Evolutionary conservation across 225 moss, liverwort and hornwort species (phyloP).

Genomic region (Bryoerythrophyllum caledonicum): DNA sequence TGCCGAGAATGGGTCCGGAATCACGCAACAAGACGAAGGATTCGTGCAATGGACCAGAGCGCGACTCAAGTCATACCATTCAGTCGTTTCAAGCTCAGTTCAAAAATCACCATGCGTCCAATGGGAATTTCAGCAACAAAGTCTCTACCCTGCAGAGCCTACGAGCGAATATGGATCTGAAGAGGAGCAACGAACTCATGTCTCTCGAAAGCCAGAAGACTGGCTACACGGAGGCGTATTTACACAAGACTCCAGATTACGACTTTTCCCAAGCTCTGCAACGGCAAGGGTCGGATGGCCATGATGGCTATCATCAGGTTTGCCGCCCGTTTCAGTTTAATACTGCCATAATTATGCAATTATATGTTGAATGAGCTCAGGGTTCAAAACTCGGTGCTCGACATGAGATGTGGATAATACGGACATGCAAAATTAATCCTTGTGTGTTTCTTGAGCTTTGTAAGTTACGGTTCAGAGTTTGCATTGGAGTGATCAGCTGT

Average conservation of each 20-base stretch:
- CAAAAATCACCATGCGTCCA: constrained; percentile 14
- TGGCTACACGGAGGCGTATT: constrained; percentile 26
- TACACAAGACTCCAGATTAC: constrained; percentile 15
- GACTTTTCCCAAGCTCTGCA: constrained; percentile 20
- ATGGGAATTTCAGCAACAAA: constrained; percentile 32
- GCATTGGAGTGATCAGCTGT: too few species aligned
- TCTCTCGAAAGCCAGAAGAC: constrained; percentile 23
- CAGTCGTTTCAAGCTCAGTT: constrained; percentile 36
- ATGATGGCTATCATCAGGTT: constrained; percentile 45
- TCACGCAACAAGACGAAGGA: constrained; percentile 21
- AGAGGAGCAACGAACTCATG: constrained; percentile 6
- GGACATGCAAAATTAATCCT: background rate
- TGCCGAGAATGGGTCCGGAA: background rate
- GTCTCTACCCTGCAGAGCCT: constrained; percentile 22
- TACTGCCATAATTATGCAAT: background rate
- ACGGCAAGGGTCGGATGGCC: background rate
- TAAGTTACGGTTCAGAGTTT: background rate
- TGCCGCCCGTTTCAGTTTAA: background rate
- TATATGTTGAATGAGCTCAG: background rate
- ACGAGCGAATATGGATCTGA: constrained; percentile 19
- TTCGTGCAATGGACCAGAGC: constrained; percentile 15
- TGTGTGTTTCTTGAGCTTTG: background rate
- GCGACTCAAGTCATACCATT: constrained; percentile 11
- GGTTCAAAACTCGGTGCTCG: background rate
- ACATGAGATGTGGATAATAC: background rate